Conservation (phyloP, 495 filamentous ascomycete genomes). For the Achaetomiella virescens region DNA sequence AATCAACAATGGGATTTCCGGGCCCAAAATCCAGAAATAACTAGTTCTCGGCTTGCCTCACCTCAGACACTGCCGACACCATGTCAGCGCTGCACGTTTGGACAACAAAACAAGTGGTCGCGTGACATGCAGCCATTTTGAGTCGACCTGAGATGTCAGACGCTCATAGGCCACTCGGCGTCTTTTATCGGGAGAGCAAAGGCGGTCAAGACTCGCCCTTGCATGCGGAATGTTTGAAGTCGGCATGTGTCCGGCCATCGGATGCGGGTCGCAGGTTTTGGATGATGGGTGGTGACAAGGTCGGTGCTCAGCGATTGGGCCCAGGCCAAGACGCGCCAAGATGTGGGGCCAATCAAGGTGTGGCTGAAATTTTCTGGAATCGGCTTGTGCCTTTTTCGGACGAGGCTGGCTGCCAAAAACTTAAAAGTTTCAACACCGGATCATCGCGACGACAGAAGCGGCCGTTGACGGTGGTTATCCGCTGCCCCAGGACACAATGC, state of each 20-base stretch:
- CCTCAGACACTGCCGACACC: not conserved
- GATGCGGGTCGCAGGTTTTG: not conserved
- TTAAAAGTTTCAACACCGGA: slow-evolving; percentile 9
- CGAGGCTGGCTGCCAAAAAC: slow-evolving; percentile 24
- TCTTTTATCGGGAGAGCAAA: not conserved
- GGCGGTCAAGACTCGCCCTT: slow-evolving; percentile 10
- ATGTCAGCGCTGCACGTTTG: not conserved
- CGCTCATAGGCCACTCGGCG: slow-evolving; percentile 4
- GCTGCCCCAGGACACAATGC: slow-evolving; percentile 29
- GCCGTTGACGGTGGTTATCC: slow-evolving; percentile 1
- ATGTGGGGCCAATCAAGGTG: slow-evolving; percentile 8
- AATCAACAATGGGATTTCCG: not conserved
- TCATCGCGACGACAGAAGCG: not conserved
- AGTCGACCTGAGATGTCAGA: not conserved
- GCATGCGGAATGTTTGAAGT: not conserved
- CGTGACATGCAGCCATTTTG: slow-evolving; percentile 12
- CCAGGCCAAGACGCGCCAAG: not conserved
- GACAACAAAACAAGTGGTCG: slow-evolving; percentile 13
- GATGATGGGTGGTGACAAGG: not conserved
- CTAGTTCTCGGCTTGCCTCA: not conserved
- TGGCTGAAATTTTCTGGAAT: slow-evolving; percentile 2
- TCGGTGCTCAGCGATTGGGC: not conserved
- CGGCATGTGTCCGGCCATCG: not conserved
- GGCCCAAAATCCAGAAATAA: not conserved
- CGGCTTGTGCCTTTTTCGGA: not conserved